These are phyloP conservation scores for Astraeus odoratus DNA, from an alignment of 768 basidiomycete species.

Conservation along the genomic window DNA sequence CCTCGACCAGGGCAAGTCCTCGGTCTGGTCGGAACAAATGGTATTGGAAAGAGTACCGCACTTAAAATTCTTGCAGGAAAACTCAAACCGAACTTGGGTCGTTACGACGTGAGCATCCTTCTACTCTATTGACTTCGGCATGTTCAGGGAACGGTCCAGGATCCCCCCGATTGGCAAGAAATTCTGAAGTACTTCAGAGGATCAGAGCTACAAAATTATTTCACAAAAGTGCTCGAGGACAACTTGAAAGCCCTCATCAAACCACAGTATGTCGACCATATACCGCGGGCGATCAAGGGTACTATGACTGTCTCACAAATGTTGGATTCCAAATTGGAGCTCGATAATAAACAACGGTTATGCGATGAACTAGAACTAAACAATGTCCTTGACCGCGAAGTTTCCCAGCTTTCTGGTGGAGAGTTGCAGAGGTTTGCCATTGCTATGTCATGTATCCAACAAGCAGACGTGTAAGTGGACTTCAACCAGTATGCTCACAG, in stretches of 20 bases:
- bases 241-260: constrained; percentile 98
- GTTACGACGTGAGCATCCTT: constrained; percentile 71
- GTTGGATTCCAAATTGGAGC: constrained; percentile 87
- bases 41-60: constrained; percentile 98
- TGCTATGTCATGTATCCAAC: constrained; percentile 93
- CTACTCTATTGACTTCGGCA: background rate
- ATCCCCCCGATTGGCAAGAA: constrained; percentile 98
- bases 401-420: constrained; percentile 86
- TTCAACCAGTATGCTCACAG: background rate
- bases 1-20: constrained; percentile 96
- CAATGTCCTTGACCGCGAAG: constrained; percentile 79
- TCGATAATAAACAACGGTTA: constrained; percentile 82
- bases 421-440: constrained; percentile 98
- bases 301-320: constrained; percentile 80
- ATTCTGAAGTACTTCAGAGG: constrained; percentile 98
- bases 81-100: constrained; percentile 94
- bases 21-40: constrained; percentile 98
- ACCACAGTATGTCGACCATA: constrained; percentile 99
- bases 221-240: constrained; percentile 98
- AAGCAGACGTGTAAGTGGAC: constrained; percentile 81
- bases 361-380: constrained; percentile 84
- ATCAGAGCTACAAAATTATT: constrained; percentile 98
- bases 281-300: constrained; percentile 93
- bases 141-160: constrained; percentile 36
- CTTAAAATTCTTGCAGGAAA: constrained; percentile 96